Conservation (phyloP, 352 stramenopile species). For the Pythium sp. region DNA sequence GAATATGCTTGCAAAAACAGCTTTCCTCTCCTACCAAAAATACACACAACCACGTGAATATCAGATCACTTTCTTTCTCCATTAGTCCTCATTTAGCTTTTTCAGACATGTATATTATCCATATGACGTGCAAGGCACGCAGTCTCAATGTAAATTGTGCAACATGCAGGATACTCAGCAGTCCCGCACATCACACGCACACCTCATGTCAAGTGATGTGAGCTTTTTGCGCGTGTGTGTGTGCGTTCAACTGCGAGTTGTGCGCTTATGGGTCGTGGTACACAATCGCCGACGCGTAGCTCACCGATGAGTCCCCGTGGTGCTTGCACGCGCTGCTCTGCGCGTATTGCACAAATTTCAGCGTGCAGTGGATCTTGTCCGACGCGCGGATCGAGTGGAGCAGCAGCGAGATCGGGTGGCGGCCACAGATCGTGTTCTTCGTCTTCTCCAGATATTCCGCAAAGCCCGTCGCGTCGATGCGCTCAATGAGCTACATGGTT, state of each 20-base stretch:
- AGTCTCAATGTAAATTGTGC: not conserved
- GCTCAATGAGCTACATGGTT: constrained; percentile 80
- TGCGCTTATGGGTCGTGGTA: constrained; percentile 46
- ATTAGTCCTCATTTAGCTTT: not conserved
- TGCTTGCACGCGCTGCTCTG: constrained; percentile 88
- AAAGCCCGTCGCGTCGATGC: constrained; percentile 90
- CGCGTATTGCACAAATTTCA: constrained; percentile 93
- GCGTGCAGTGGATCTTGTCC: constrained; percentile 55
- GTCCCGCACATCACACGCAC: not conserved
- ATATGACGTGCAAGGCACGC: not conserved
- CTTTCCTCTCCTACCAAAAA: not conserved
- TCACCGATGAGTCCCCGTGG: constrained; percentile 90
- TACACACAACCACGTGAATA: not conserved
- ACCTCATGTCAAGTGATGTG: not conserved
- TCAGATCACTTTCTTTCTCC: not conserved
- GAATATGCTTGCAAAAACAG: not conserved
- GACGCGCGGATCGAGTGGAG: constrained; percentile 58
- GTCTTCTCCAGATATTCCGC: constrained; percentile 93
- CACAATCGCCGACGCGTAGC: constrained; percentile 93
- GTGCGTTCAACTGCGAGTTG: not conserved
- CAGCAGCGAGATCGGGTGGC: constrained; percentile 91
- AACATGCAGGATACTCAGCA: not conserved
- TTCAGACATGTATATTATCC: not conserved
- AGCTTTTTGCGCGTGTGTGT: not conserved
- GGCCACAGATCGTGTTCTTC: constrained; percentile 96